Percentiles rank a stretch among this genome's conserved stretches.
phyloP scores from a whole-genome alignment of 371 early-diverging fungal species.

The Neoconidiobolus thromboides region DNA sequence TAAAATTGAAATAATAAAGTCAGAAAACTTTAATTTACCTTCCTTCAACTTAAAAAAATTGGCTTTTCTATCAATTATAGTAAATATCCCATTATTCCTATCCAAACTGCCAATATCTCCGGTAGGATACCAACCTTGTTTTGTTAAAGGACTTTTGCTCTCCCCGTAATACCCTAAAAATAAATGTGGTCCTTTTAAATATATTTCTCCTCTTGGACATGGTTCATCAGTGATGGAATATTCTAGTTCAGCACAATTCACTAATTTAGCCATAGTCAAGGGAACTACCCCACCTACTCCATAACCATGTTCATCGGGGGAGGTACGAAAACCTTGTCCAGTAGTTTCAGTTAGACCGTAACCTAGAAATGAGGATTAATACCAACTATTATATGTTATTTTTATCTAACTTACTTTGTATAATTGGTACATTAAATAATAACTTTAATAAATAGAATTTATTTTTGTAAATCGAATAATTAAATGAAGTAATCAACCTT shows the following conservation, averaged over 20 bases:
- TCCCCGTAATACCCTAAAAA: conserved; percentile 56
- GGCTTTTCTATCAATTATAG: conserved; percentile 90
- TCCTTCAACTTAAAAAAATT: conserved; percentile 86
- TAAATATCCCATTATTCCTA: conserved; percentile 28
- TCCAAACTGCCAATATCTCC: conserved; percentile 70
- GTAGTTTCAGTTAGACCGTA: conserved; percentile 84
- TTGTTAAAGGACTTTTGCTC: conserved; percentile 40
- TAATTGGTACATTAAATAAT: background rate
- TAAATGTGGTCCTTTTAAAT: conserved; percentile 62
- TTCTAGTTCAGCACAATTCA: conserved; percentile 75
- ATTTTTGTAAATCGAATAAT: background rate
- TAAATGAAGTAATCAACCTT: background rate
- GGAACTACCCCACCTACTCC: conserved; percentile 40
- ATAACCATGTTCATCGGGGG: conserved; percentile 20
- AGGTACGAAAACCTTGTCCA: conserved; percentile 32
- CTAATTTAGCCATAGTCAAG: conserved; percentile 57
- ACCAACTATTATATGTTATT: background rate
- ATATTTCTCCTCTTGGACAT: conserved; percentile 79
- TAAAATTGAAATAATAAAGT: background rate
- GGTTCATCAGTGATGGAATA: conserved; percentile 59
- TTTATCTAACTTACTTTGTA: background rate
- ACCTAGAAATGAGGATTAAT: conserved; percentile 19
- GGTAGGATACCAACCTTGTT: conserved; percentile 85
- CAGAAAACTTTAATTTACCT: conserved; percentile 72
- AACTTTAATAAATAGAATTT: background rate